Evolutionary conservation across 164 flowering plant species (phyloP), one percentile per base, ranked within the genome.

Genomic region (Sextonia rubra): DNA sequence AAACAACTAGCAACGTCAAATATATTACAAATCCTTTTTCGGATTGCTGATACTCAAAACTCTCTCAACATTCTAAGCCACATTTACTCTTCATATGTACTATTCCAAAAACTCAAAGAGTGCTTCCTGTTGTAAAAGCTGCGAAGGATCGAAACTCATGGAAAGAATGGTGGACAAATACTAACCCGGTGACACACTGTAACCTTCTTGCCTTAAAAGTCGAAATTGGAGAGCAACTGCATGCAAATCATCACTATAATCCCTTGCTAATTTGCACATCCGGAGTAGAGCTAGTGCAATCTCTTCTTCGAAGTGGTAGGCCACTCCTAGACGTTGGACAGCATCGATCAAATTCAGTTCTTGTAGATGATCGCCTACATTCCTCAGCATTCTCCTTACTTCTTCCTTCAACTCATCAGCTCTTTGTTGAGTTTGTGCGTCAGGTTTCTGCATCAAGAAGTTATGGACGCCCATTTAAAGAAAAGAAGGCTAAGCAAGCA

Each of bases 271-370:
- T 44, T 68, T 47, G 47, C 23, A 68, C 11, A 68, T 47, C 32
- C 3, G 4, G 7, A n/a, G 29, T 25, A 68, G 24, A 22, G 56
- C n/a, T 12, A 23, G 27, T 47, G 24, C 60, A 24, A 68, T 68
- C n/a, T 68, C 70, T 6, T 22, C 12, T 24, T 68, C 70, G 17
- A 68, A 68, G 60, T 68, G 32, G 22, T 68, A 68, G 29, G 70
- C 58, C 27, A 68, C 60, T 11, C 70, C 70, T 11, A 68, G 37
- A 6, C 60, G 70, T 47, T 68, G 70, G 52, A 68, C 48, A 4
- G 58, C 24, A 3, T 68, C 60, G 15, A 68, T 48, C 60, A 68
- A 12, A 48, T 68, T 49, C 60, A 68, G 22, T 24, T 49, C 27
- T 47, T 68, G 30, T 52, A 44, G 3, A 3, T 4, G 20, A 22